Percentiles rank a stretch among this genome's conserved stretches.
Conservation (phyloP, 768 basidiomycete species). For the Suillus alpinus region DNA sequence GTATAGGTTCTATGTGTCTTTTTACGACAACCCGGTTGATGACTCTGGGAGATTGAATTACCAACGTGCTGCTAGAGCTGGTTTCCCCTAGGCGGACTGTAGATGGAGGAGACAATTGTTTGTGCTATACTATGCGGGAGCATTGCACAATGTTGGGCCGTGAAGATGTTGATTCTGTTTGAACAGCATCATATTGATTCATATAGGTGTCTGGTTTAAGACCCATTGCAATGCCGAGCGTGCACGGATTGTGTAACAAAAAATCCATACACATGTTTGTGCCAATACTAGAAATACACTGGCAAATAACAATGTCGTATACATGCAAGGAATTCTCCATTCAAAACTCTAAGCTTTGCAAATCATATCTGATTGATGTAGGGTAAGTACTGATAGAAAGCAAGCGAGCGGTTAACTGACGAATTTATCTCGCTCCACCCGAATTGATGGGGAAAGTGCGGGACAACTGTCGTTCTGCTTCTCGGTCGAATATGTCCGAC, state of each 20-base stretch:
- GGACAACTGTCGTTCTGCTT: background rate
- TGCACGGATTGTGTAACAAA: background rate
- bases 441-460: background rate
- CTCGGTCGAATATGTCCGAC: background rate
- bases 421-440: background rate
- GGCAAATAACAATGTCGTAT: background rate
- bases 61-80: background rate
- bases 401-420: background rate
- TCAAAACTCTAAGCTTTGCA: background rate
- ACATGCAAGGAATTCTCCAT: background rate
- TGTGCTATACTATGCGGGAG: background rate
- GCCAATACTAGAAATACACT: background rate
- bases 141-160: background rate
- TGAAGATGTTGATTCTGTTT: background rate
- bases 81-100: background rate
- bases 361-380: background rate
- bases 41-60: background rate
- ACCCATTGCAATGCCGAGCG: background rate
- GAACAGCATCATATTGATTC: background rate
- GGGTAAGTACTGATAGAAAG: background rate
- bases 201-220: background rate
- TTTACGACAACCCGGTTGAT: background rate
- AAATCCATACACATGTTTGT: background rate
- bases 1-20: background rate
- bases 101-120: background rate